Percentiles rank a stretch among this genome's conserved stretches.
phyloP scores from a whole-genome alignment of 208 protist genomes.

The Crithidia acanthocephali region DNA sequence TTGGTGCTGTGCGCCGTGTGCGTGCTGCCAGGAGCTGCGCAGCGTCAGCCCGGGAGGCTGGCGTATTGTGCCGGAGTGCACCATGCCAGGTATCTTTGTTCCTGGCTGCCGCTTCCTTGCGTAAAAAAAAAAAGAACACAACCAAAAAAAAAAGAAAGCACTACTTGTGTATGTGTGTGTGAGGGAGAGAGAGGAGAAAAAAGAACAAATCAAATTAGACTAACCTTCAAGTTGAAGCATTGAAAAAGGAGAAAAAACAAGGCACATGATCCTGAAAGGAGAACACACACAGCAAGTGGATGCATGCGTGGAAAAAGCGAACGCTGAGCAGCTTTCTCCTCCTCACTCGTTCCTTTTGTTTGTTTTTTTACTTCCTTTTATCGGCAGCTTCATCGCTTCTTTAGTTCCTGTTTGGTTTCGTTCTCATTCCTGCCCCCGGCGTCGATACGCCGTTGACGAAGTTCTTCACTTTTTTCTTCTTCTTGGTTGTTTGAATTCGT shows the following conservation, averaged over 20 bases:
- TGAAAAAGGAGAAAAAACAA: neutral
- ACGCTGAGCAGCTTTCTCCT: no score
- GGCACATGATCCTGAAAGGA: neutral
- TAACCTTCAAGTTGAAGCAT: no score
- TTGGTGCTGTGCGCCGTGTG: slow-evolving; percentile 67
- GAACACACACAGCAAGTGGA: no score
- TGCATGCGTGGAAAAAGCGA: no score
- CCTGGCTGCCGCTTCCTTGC: slow-evolving; percentile 66
- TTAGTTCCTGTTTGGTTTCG: no score
- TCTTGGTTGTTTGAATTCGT: no score
- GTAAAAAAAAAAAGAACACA: slow-evolving; percentile 12
- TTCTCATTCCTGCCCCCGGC: no score
- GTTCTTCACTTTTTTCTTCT: no score
- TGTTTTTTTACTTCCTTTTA: no score
- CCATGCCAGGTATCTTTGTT: slow-evolving; percentile 41
- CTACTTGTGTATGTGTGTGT: neutral
- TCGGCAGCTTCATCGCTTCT: no score
- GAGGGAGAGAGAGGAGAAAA: neutral
- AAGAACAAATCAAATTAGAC: neutral
- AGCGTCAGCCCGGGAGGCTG: slow-evolving; percentile 56
- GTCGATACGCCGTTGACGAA: no score
- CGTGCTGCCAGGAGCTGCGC: slow-evolving; percentile 81
- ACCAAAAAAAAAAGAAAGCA: neutral
- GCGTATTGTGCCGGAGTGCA: slow-evolving; percentile 62
- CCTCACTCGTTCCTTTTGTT: no score